Percentiles rank a stretch among this genome's conserved stretches.
Evolutionary conservation across 306 rosid species (phyloP).

Genomic region (Lathyrus sativus): DNA sequence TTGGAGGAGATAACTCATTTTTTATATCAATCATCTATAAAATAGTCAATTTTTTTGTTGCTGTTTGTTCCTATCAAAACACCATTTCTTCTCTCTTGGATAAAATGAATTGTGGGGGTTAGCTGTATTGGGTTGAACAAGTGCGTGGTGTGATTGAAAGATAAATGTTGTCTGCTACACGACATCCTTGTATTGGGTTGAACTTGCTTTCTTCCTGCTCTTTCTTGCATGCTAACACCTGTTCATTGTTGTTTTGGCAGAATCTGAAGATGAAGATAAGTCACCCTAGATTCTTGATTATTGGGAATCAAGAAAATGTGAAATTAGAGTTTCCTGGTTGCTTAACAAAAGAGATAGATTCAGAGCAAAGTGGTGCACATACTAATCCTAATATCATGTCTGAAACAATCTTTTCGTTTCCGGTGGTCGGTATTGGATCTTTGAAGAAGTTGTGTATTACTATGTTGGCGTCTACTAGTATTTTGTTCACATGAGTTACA

Average conservation of each 20-base stretch:
- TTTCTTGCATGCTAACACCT: conserved; percentile 34
- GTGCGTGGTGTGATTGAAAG: conserved; percentile 18
- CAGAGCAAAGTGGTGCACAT: conserved; percentile 40
- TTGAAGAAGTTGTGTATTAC: conserved; percentile 27
- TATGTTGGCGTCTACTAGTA: conserved; percentile 30
- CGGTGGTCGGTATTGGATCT: conserved; percentile 66
- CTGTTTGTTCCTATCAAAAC: conserved; percentile 1
- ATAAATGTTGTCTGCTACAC: conserved; percentile 20
- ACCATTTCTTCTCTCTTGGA: not conserved
- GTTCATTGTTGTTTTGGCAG: conserved; percentile 53
- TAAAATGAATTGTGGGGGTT: conserved; percentile 11
- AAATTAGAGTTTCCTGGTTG: conserved; percentile 70
- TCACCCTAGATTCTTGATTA: conserved; percentile 75
- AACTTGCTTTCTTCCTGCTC: conserved; percentile 32
- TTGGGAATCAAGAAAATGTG: conserved; percentile 67
- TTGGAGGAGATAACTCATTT: not conserved
- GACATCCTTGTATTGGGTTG: conserved; percentile 27
- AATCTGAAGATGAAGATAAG: conserved; percentile 93
- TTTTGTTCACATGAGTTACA: conserved; percentile 39
- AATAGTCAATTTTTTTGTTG: not conserved
- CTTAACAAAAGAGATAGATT: conserved; percentile 57
- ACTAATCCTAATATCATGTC: conserved; percentile 47
- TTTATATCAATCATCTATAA: not conserved
- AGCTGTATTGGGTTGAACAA: no score
- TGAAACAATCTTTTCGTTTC: conserved; percentile 68